Evolutionary conservation across 805 yeast species (phyloP).

Genomic region (Maudiozyma barnettii): DNA sequence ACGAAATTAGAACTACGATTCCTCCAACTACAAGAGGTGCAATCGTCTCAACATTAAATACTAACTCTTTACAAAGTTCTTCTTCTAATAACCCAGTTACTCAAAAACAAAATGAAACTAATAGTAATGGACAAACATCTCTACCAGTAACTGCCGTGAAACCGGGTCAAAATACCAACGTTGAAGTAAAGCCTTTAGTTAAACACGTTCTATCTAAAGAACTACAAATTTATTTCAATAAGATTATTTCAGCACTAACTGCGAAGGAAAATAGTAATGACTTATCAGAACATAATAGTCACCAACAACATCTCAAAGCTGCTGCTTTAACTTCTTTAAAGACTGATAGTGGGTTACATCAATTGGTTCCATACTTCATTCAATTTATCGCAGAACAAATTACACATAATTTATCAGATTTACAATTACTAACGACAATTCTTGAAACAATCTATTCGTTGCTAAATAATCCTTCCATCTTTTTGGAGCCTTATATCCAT

Average conservation of each 20-base stretch:
- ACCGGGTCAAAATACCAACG: constrained; percentile 33
- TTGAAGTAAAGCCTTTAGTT: constrained; percentile 75
- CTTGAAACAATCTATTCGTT: constrained; percentile 81
- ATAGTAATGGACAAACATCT: constrained; percentile 8
- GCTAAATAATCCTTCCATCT: constrained; percentile 71
- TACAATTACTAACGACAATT: constrained; percentile 68
- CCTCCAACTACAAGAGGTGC: constrained; percentile 82
- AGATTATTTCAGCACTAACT: constrained; percentile 70
- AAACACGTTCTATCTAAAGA: constrained; percentile 93
- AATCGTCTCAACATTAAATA: constrained; percentile 52
- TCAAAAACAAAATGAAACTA: constrained; percentile 16
- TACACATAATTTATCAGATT: constrained; percentile 72
- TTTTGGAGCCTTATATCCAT: constrained; percentile 91
- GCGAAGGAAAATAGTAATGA: constrained; percentile 35
- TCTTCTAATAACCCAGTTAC: constrained; percentile 6
- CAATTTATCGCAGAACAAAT: constrained; percentile 94
- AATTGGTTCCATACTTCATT: constrained; percentile 89
- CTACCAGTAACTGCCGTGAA: constrained; percentile 28
- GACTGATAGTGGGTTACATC: constrained; percentile 94
- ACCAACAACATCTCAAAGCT: constrained; percentile 38
- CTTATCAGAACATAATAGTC: not conserved
- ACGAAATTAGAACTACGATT: constrained; percentile 59
- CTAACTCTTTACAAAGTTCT: constrained; percentile 33
- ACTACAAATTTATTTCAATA: constrained; percentile 85
- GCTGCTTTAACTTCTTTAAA: constrained; percentile 81